phyloP scores from a whole-genome alignment of 2,329 filamentous ascomycete species.

The Sclerotinia minor region DNA sequence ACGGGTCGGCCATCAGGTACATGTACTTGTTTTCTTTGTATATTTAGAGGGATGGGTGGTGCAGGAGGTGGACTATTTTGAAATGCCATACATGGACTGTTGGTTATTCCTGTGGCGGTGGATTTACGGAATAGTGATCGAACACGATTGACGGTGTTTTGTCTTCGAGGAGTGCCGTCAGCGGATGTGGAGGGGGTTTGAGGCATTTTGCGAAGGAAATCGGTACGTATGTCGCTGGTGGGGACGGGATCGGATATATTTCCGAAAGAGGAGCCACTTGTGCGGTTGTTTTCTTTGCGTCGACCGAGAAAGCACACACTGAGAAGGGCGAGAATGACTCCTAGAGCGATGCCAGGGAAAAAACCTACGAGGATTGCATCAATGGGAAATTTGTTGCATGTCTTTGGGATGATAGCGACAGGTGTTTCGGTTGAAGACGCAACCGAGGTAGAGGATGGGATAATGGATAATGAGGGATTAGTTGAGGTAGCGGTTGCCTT shows the following conservation, averaged over 20 bases:
- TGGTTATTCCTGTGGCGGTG: conserved; percentile 5
- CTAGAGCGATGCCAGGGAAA: conserved; percentile 51
- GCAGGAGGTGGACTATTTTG: conserved; percentile 17
- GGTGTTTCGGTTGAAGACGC: conserved; percentile 14
- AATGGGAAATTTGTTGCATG: conserved; percentile 36
- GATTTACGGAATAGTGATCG: conserved; percentile 38
- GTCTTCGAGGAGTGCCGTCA: conserved; percentile 18
- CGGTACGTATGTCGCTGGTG: conserved; percentile 50
- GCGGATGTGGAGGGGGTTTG: conserved; percentile 32
- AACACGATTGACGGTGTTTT: conserved; percentile 32
- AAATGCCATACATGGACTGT: background rate
- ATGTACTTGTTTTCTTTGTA: conserved; percentile 21
- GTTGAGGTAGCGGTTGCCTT: conserved; percentile 8
- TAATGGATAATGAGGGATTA: conserved; percentile 21
- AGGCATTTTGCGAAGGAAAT: conserved; percentile 51
- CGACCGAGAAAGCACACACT: conserved; percentile 43
- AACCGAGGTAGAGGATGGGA: conserved; percentile 31
- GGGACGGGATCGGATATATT: conserved; percentile 55
- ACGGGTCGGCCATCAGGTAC: conserved; percentile 28
- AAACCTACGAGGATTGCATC: conserved; percentile 34
- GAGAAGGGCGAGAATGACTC: conserved; percentile 47
- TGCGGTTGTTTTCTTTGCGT: conserved; percentile 33
- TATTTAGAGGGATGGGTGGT: conserved; percentile 33
- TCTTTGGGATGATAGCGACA: conserved; percentile 22
- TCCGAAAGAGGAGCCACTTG: conserved; percentile 48